phyloP scores from a whole-genome alignment of 371 early-diverging fungal genomes.

The Lichtheimia ramosa region DNA sequence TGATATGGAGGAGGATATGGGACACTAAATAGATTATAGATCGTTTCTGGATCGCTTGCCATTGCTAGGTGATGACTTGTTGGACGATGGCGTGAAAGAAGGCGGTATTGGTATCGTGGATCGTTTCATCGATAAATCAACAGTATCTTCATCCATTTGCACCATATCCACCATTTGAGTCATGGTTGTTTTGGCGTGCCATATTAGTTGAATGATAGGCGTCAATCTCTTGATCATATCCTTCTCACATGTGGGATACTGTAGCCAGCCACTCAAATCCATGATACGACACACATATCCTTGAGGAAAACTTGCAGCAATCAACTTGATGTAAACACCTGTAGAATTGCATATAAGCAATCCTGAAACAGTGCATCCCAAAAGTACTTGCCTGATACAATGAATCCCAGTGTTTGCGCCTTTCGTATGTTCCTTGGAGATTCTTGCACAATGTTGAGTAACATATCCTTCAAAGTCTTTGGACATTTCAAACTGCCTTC shows the following conservation, averaged over 20 bases:
- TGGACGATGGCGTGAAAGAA: background rate
- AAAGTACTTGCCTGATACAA: background rate
- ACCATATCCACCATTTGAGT: constrained; percentile 1
- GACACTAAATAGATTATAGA: too few relatives aligned
- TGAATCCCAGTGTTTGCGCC: background rate
- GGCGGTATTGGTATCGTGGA: background rate
- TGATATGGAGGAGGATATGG: too few relatives aligned
- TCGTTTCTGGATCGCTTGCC: too few relatives aligned
- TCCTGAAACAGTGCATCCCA: background rate
- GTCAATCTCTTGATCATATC: background rate
- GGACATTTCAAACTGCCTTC: constrained; percentile 5
- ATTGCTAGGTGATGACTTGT: too few relatives aligned
- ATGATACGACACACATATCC: constrained; percentile 7
- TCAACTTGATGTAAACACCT: constrained; percentile 7
- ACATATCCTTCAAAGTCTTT: constrained; percentile 16
- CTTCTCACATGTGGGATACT: constrained; percentile 4
- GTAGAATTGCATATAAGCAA: background rate
- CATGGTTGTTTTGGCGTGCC: constrained; percentile 6
- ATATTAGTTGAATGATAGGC: constrained; percentile 7
- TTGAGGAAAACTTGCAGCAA: background rate
- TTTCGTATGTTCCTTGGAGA: constrained; percentile 1
- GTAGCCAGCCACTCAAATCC: constrained; percentile 1
- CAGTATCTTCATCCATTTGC: constrained; percentile 1
- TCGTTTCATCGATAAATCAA: background rate
- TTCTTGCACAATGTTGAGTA: constrained; percentile 3